Evolutionary conservation across 345 rosid species (phyloP), one percentile per base, ranked within the genome.

Genomic region (Camelina laxa): DNA sequence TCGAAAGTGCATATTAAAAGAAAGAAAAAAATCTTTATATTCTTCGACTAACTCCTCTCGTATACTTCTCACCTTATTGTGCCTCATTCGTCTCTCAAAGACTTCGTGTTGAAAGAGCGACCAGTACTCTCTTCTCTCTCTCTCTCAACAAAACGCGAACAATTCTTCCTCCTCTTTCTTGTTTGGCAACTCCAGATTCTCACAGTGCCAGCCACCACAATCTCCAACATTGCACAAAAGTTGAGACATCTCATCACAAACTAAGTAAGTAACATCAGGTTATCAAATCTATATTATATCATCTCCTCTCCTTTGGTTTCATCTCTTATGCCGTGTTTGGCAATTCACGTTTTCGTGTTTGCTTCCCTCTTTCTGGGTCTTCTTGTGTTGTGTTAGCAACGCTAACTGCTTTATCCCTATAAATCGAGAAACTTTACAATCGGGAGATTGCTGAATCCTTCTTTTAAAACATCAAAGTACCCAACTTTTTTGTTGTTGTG

Each of bases 41-140:
- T 27, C 2, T 27, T 33, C 6, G 57, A 73, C 45, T 14, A 56
- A 56, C 21, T 4, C 7, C 21, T 55, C 67, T 59, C 42, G 36
- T 65, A 30, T 76, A 20, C 70, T 19, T 55, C n/a, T 14, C 54
- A 16, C 59, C 51, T 16, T 68, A 13, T 33, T 61, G 76, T 57
- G 72, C 50, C 55, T 65, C 50, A 15, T 65, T 58, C 76, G 13
- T 22, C 65, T 78, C 68, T 72, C 49, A 30, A 72, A 65, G 81
- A 78, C 81, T 72, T 72, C n/a, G 81, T 78, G 81, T 78, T 72
- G 81, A 72, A 78, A 71, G 76, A 77, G 56, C 80, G 73, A 72
- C 73, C 77, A 77, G 61, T 58, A 62, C 80, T 65, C 64, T 33
- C 36, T 33, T 33, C 9, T 31, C 35, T 31, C 6, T 31, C 35